Conservation (phyloP, 2,329 filamentous ascomycete genomes). For the Stachybotrys chlorohalonatus region DNA sequence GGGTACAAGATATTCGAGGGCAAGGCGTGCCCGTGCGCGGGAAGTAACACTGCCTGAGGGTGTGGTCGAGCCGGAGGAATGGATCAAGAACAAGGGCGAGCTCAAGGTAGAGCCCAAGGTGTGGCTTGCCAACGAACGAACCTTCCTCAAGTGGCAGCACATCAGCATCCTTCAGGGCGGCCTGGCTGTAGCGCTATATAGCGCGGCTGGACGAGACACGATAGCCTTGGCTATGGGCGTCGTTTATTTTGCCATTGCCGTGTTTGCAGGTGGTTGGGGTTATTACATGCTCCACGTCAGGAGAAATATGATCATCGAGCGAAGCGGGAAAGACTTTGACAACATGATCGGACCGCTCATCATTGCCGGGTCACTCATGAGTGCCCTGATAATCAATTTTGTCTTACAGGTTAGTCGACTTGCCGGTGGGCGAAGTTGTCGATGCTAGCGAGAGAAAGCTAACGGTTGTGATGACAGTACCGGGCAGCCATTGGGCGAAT, state of each 20-base stretch:
- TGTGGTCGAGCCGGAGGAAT: conserved; percentile 72
- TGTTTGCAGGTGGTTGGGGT: conserved; percentile 81
- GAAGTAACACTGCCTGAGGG: conserved; percentile 64
- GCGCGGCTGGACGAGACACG: conserved; percentile 73
- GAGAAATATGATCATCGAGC: conserved; percentile 67
- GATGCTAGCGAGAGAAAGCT: background rate
- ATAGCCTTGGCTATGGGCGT: conserved; percentile 72
- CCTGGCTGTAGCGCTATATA: conserved; percentile 77
- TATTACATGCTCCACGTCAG: conserved; percentile 73
- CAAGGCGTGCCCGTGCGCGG: conserved; percentile 37
- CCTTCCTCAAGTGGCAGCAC: conserved; percentile 98
- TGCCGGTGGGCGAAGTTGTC: background rate
- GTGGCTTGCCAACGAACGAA: conserved; percentile 97
- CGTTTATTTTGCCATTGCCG: conserved; percentile 71
- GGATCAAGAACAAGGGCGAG: conserved; percentile 92
- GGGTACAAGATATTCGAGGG: conserved; percentile 63
- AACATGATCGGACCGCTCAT: conserved; percentile 77
- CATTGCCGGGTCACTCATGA: conserved; percentile 68
- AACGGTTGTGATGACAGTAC: conserved; percentile 13
- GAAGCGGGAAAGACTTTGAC: conserved; percentile 91
- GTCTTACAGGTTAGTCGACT: conserved; percentile 60
- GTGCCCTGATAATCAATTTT: conserved; percentile 81
- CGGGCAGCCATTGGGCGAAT: conserved; percentile 20
- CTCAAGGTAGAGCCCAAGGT: conserved; percentile 95
- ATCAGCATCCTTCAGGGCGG: conserved; percentile 81